Conservation (phyloP, 768 basidiomycete species). For the Daedaleopsis sinensis region DNA sequence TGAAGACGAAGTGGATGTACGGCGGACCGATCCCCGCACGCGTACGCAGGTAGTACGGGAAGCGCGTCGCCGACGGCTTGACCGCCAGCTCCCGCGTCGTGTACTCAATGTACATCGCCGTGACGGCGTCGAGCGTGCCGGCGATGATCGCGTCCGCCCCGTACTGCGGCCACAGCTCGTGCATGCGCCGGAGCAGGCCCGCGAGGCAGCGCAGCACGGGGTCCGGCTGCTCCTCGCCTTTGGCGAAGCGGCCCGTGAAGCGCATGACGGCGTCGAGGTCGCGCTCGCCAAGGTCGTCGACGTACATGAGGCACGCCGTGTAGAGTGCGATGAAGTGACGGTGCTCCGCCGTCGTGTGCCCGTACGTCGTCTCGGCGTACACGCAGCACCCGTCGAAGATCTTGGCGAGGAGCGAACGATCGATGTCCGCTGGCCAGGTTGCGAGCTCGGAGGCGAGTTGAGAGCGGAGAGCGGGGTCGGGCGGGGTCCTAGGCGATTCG, state of each 20-base stretch:
- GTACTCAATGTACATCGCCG: slow-evolving; percentile 37
- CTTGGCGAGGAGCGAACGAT: neutral
- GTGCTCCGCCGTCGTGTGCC: slow-evolving; percentile 2
- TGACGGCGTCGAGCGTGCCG: slow-evolving; percentile 40
- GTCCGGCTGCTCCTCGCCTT: slow-evolving; percentile 32
- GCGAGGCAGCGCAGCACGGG: slow-evolving; percentile 38
- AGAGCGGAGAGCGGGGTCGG: neutral
- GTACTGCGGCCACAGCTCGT: slow-evolving; percentile 32
- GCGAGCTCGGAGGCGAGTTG: neutral
- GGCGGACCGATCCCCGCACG: slow-evolving; percentile 40
- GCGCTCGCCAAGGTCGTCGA: slow-evolving; percentile 38
- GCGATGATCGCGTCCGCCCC: slow-evolving; percentile 30
- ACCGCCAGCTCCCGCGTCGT: slow-evolving; percentile 33
- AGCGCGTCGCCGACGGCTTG: slow-evolving; percentile 28
- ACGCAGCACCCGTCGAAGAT: slow-evolving; percentile 6
- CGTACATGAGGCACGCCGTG: slow-evolving; percentile 38
- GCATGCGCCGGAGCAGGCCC: slow-evolving; percentile 32
- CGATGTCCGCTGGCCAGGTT: neutral
- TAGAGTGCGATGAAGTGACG: slow-evolving; percentile 41
- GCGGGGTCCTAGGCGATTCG: neutral
- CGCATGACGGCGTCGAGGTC: slow-evolving; percentile 31
- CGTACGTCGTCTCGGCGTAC: slow-evolving; percentile 11
- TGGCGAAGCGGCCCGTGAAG: slow-evolving; percentile 39
- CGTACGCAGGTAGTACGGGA: slow-evolving; percentile 31
- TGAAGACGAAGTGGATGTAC: slow-evolving; percentile 37